Evolutionary conservation across 1,284 basidiomycete species (phyloP).

Genomic region (Ceratobasidium sp.): DNA sequence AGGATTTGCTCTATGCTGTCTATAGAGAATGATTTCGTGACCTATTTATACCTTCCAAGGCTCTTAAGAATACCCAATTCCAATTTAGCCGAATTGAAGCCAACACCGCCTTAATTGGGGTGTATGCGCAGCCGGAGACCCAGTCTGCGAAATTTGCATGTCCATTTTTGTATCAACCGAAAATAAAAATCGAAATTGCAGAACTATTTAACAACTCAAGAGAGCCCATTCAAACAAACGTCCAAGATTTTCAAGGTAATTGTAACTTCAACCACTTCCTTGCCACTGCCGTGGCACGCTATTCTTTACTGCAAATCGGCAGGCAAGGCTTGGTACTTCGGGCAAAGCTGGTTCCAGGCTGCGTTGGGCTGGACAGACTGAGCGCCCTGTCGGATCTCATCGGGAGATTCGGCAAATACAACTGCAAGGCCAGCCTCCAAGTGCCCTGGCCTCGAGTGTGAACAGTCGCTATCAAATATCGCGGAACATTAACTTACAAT

Average conservation of each 20-base stretch:
- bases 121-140: background rate
- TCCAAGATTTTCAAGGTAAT: background rate
- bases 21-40: background rate
- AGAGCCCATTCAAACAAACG: background rate
- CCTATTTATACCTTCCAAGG: background rate
- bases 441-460: constrained; percentile 16
- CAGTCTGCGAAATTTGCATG: background rate
- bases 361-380: constrained; percentile 11
- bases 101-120: no score
- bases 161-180: background rate
- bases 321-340: constrained; percentile 16
- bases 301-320: constrained; percentile 17
- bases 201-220: background rate
- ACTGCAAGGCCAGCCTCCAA: constrained; percentile 52
- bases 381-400: constrained; percentile 53
- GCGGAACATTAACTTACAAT: constrained; percentile 3
- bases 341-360: constrained; percentile 34
- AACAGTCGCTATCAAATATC: background rate
- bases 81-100: no score
- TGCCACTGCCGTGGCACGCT: background rate
- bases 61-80: no score
- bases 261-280: background rate
- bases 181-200: background rate
- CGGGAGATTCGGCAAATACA: constrained; percentile 79
- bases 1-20: background rate